phyloP scores from a whole-genome alignment of 2,329 filamentous ascomycete genomes.

The Epichloe scottii region DNA sequence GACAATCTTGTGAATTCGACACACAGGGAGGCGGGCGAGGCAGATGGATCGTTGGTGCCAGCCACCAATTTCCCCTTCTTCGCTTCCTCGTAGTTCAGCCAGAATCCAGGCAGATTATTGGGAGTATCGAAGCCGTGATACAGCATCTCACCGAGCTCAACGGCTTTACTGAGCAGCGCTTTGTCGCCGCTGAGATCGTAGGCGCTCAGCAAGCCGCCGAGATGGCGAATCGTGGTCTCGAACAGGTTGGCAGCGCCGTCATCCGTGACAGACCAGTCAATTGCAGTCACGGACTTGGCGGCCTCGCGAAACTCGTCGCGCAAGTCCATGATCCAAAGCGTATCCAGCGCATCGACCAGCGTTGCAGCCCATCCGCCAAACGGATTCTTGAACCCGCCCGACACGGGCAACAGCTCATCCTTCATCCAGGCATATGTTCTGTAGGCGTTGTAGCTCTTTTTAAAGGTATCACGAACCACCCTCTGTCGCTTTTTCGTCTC shows the following conservation, averaged over 20 bases:
- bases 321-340: constrained; percentile 50
- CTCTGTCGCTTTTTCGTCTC: constrained; percentile 18
- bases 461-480: constrained; percentile 29
- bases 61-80: constrained; percentile 32
- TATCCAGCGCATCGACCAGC: constrained; percentile 47
- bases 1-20: constrained; percentile 65
- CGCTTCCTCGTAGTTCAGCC: constrained; percentile 31
- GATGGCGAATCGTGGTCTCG: constrained; percentile 35
- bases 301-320: constrained; percentile 44
- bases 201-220: constrained; percentile 38
- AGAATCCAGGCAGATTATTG: constrained; percentile 36
- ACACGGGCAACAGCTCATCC: constrained; percentile 39
- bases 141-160: constrained; percentile 41
- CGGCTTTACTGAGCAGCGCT: constrained; percentile 34
- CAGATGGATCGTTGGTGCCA: constrained; percentile 36
- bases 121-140: constrained; percentile 42
- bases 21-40: constrained; percentile 49
- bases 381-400: constrained; percentile 30
- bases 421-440: constrained; percentile 37
- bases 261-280: constrained; percentile 39
- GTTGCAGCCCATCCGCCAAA: constrained; percentile 48
- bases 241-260: constrained; percentile 34
- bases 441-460: constrained; percentile 38
- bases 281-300: constrained; percentile 30
- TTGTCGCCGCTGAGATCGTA: constrained; percentile 35